Conservation (phyloP, 139 green algal genomes). For the Chlorella ohadii region DNA sequence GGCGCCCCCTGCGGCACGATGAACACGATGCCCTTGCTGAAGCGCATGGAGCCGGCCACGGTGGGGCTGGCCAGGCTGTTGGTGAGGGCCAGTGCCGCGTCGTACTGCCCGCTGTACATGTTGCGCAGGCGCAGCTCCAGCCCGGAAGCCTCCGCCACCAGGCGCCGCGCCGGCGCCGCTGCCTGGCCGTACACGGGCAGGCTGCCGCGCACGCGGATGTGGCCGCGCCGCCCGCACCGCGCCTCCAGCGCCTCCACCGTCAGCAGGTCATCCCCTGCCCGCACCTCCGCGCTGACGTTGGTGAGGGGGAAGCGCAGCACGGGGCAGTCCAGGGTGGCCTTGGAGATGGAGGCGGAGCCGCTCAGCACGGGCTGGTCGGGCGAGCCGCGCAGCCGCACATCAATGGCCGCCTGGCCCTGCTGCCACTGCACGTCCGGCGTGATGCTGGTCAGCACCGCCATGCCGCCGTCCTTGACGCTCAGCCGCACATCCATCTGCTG, state of each 20-base stretch:
- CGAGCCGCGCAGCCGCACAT: slow-evolving; percentile 52
- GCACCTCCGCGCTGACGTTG: slow-evolving; percentile 56
- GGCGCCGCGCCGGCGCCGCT: slow-evolving; percentile 50
- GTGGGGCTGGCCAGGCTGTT: slow-evolving; percentile 65
- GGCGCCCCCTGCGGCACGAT: slow-evolving; percentile 60
- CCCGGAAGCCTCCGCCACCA: slow-evolving; percentile 44
- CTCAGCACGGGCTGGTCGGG: slow-evolving; percentile 48
- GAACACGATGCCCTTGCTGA: slow-evolving; percentile 73
- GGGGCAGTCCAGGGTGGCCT: slow-evolving; percentile 61
- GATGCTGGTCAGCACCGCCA: slow-evolving; percentile 81
- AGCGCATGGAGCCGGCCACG: slow-evolving; percentile 69
- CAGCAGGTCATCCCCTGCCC: slow-evolving; percentile 55
- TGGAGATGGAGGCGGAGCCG: slow-evolving; percentile 54
- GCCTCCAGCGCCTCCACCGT: slow-evolving; percentile 75
- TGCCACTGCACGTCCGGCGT: slow-evolving; percentile 78
- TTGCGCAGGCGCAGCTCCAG: slow-evolving; percentile 79
- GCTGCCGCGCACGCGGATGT: slow-evolving; percentile 62
- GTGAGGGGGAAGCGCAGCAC: slow-evolving; percentile 64
- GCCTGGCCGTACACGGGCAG: slow-evolving; percentile 43
- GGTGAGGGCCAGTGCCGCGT: slow-evolving; percentile 63
- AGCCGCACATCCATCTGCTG: slow-evolving; percentile 61
- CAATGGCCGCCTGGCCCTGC: slow-evolving; percentile 71
- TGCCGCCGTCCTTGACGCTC: slow-evolving; percentile 81
- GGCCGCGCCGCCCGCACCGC: slow-evolving; percentile 69
- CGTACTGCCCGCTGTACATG: slow-evolving; percentile 75